phyloP scores from a whole-genome alignment of 768 basidiomycete species.

The Asterophora parasitica region DNA sequence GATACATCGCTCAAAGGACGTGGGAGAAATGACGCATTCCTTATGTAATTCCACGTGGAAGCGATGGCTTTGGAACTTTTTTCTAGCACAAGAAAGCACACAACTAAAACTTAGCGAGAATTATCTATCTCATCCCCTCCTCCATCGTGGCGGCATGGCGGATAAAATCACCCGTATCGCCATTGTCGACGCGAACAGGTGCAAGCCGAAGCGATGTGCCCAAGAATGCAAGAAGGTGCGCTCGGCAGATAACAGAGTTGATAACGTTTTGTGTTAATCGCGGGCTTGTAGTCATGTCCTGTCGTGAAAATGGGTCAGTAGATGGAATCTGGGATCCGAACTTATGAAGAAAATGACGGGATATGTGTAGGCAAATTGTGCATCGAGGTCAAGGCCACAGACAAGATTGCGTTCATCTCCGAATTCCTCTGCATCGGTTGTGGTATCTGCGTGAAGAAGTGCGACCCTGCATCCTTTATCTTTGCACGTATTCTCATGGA shows the following conservation, averaged over 20 bases:
- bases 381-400: slow-evolving; percentile 93
- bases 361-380: slow-evolving; percentile 78
- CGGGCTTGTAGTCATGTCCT: slow-evolving; percentile 19
- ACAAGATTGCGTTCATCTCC: slow-evolving; percentile 98
- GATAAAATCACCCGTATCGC: slow-evolving; percentile 99
- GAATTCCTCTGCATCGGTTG: slow-evolving; percentile 99
- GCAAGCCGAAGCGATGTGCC: slow-evolving; percentile 95
- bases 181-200: slow-evolving; percentile 86
- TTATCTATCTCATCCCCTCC: slow-evolving; percentile 15
- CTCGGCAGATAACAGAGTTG: slow-evolving; percentile 2
- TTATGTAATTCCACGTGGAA: no score
- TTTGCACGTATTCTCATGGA: not conserved
- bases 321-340: not conserved
- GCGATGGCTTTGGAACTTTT: no score
- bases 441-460: slow-evolving; percentile 99
- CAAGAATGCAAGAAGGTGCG: slow-evolving; percentile 96
- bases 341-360: not conserved
- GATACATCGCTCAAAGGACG: no score
- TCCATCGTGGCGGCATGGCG: slow-evolving; percentile 45
- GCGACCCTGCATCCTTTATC: slow-evolving; percentile 24
- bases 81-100: no score
- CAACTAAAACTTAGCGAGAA: no score
- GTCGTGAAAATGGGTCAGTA: slow-evolving; percentile 23
- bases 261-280: slow-evolving; percentile 13
- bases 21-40: no score